phyloP scores from a whole-genome alignment of 352 stramenopile genomes.

The Phytophthora podocarpi region DNA sequence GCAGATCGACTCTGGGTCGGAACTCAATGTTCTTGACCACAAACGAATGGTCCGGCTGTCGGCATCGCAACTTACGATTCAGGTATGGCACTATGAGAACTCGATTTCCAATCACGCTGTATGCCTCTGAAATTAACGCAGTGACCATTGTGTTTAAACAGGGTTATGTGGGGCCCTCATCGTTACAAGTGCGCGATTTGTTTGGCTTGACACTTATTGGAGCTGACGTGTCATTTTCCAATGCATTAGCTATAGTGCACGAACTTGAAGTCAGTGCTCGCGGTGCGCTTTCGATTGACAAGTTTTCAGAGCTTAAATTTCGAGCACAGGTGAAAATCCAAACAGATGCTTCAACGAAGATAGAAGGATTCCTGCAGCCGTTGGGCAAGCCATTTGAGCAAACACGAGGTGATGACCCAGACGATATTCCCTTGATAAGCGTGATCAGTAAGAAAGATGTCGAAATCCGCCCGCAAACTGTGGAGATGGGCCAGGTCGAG shows the following conservation, averaged over 20 bases:
- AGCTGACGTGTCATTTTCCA: conserved; percentile 51
- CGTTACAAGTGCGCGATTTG: conserved; percentile 41
- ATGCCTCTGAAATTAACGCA: neutral
- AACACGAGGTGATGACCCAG: conserved; percentile 1
- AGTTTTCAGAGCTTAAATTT: conserved; percentile 78
- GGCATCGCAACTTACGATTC: conserved; percentile 52
- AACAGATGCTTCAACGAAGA: conserved; percentile 32
- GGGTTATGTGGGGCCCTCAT: conserved; percentile 59
- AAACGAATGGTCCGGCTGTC: conserved; percentile 39
- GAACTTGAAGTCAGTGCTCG: conserved; percentile 39
- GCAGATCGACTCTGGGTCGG: conserved; percentile 57
- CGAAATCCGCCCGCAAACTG: conserved; percentile 50
- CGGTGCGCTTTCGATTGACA: conserved; percentile 53
- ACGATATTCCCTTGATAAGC: conserved; percentile 30
- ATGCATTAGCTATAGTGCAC: conserved; percentile 51
- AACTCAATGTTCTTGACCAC: conserved; percentile 48
- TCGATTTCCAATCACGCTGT: neutral
- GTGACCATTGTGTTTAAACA: conserved; percentile 7
- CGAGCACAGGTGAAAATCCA: conserved; percentile 34
- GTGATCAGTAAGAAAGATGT: conserved; percentile 45
- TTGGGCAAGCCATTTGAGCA: conserved; percentile 23
- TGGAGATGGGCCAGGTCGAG: conserved; percentile 49
- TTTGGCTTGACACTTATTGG: conserved; percentile 45
- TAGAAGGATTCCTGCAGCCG: conserved; percentile 56
- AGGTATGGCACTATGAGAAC: conserved; percentile 29